These are phyloP conservation scores for Daedaleopsis sinensis DNA, from an alignment of 768 basidiomycete genomes.

Conservation along the genomic window DNA sequence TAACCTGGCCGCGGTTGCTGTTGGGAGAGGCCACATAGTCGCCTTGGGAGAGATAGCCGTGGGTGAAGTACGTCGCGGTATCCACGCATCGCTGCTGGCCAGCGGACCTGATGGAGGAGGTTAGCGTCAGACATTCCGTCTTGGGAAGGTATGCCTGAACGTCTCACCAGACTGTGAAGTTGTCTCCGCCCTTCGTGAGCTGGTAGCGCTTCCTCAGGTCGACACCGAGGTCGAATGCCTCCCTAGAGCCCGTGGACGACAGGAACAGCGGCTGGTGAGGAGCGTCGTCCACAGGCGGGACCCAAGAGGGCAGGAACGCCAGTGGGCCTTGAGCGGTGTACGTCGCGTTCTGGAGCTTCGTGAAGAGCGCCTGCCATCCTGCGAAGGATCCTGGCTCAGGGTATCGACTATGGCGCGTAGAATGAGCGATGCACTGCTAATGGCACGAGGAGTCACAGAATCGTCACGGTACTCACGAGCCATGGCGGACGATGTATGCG, in stretches of 20 bases:
- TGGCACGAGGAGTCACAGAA: neutral
- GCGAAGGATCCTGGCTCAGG: constrained; percentile 44
- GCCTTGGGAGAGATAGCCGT: constrained; percentile 47
- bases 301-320: constrained; percentile 45
- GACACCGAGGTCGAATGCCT: constrained; percentile 45
- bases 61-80: constrained; percentile 42
- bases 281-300: constrained; percentile 42
- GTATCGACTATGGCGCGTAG: constrained; percentile 34
- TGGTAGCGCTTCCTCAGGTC: constrained; percentile 42
- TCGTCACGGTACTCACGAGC: constrained; percentile 34
- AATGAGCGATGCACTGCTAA: neutral
- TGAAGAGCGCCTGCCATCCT: constrained; percentile 42
- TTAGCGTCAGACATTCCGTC: too few species aligned
- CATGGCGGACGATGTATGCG: constrained; percentile 47
- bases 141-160: neutral
- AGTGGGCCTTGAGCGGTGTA: constrained; percentile 43
- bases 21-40: constrained; percentile 37
- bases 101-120: constrained; percentile 38
- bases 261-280: constrained; percentile 44
- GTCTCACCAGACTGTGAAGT: constrained; percentile 45
- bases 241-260: constrained; percentile 40
- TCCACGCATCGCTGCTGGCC: constrained; percentile 45
- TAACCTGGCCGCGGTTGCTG: constrained; percentile 38
- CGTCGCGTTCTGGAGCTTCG: constrained; percentile 44
- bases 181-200: constrained; percentile 43